phyloP scores from a whole-genome alignment of 805 yeast species.

The Cyberlindnera veronae region DNA sequence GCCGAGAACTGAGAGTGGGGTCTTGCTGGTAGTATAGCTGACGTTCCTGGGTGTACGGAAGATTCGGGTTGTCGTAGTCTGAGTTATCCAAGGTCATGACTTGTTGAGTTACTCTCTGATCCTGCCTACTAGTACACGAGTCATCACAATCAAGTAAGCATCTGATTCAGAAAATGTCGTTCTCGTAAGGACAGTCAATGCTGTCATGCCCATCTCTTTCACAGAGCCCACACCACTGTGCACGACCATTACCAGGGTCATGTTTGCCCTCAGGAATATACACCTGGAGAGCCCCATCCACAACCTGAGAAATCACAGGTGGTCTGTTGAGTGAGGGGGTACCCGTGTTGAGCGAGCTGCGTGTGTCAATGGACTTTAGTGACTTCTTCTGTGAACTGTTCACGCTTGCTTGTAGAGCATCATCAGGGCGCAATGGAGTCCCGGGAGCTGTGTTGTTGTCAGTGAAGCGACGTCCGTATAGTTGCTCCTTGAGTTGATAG shows the following conservation, averaged over 20 bases:
- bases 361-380: neutral
- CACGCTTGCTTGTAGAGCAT: neutral
- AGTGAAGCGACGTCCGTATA: conserved; percentile 9
- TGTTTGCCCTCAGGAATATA: conserved; percentile 42
- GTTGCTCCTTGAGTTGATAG: conserved; percentile 17
- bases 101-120: no score
- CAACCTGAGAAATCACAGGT: conserved; percentile 26
- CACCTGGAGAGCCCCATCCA: conserved; percentile 41
- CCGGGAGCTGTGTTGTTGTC: conserved; percentile 2
- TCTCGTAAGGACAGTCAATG: conserved; percentile 78
- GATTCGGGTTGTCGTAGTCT: no score
- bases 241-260: conserved; percentile 74
- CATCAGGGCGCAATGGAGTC: neutral
- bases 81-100: no score
- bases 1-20: no score
- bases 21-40: no score
- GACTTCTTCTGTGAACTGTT: conserved; percentile 3
- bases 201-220: conserved; percentile 88
- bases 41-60: no score
- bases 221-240: conserved; percentile 89
- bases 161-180: conserved; percentile 22
- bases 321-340: conserved; percentile 20
- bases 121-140: no score
- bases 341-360: conserved; percentile 2
- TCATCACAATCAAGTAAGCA: no score